These are phyloP conservation scores for Kodamaea arcana DNA, from an alignment of 1,139 yeast genomes.

Conservation along the genomic window DNA sequence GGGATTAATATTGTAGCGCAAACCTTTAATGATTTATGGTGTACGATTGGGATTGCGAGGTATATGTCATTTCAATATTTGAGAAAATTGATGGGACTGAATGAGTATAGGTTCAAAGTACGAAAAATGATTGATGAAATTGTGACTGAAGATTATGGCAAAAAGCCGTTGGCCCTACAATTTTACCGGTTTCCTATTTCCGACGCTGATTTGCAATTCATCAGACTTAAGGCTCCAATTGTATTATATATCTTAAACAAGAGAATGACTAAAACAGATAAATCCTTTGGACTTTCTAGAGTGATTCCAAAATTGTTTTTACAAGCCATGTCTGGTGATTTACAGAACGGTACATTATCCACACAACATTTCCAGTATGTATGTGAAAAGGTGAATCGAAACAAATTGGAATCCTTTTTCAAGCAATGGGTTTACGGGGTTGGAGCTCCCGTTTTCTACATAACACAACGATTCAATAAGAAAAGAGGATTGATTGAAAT, in stretches of 20 bases:
- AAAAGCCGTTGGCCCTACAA: slow-evolving; percentile 74
- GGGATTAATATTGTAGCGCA: slow-evolving; percentile 88
- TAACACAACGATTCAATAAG: slow-evolving; percentile 88
- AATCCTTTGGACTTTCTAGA: slow-evolving; percentile 86
- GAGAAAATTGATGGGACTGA: slow-evolving; percentile 70
- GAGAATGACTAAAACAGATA: slow-evolving; percentile 93
- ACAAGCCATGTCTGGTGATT: slow-evolving; percentile 94
- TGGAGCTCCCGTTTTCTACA: slow-evolving; percentile 85
- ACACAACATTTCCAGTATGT: slow-evolving; percentile 85
- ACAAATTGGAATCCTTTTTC: slow-evolving; percentile 76
- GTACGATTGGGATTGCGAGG: slow-evolving; percentile 78
- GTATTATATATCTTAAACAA: slow-evolving; percentile 81
- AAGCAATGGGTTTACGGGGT: slow-evolving; percentile 90
- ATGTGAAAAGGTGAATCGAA: slow-evolving; percentile 91
- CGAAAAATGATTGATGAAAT: slow-evolving; percentile 63
- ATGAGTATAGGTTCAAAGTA: slow-evolving; percentile 72
- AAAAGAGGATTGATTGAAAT: slow-evolving; percentile 92
- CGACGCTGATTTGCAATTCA: slow-evolving; percentile 55
- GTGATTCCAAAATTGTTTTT: slow-evolving; percentile 87
- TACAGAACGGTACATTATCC: slow-evolving; percentile 72
- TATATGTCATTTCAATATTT: slow-evolving; percentile 78
- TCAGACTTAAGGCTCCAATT: slow-evolving; percentile 78
- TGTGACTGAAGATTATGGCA: slow-evolving; percentile 73
- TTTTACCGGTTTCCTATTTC: slow-evolving; percentile 66
- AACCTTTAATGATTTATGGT: slow-evolving; percentile 84